Evolutionary conservation across 2,329 filamentous ascomycete genomes (phyloP).

Genomic region (Chrysoporthe austroafricana): DNA sequence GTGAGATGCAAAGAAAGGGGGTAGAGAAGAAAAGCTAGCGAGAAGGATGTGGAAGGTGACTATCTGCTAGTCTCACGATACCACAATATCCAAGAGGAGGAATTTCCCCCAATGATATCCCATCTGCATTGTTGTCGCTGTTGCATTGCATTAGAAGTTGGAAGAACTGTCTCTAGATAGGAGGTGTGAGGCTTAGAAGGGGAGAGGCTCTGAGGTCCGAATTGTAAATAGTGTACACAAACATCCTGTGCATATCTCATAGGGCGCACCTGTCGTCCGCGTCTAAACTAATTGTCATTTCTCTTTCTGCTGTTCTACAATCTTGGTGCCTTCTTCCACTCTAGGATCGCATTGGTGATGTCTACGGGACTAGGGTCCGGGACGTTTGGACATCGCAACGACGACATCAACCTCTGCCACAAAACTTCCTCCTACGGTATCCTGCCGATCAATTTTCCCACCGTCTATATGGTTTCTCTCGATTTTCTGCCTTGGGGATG

Average conservation of each 20-base stretch:
- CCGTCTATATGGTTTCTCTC: no score
- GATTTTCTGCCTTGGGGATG: no score
- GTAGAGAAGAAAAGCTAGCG: not conserved
- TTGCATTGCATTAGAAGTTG: slow-evolving; percentile 12
- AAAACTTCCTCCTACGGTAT: no score
- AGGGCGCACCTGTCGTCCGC: not conserved
- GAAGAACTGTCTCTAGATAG: not conserved
- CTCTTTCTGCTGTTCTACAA: no score
- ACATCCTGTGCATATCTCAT: not conserved
- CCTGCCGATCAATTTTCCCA: no score
- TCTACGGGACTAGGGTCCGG: not conserved
- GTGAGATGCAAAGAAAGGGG: not conserved
- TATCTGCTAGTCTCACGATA: not conserved
- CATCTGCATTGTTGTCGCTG: slow-evolving; percentile 5
- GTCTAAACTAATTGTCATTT: slow-evolving; percentile 2
- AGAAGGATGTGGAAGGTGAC: not conserved
- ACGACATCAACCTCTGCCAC: no score
- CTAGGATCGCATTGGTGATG: not conserved
- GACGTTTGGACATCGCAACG: no score
- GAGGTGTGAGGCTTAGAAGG: not conserved
- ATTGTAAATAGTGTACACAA: not conserved
- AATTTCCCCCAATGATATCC: slow-evolving; percentile 13
- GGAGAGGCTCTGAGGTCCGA: not conserved
- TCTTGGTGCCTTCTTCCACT: not conserved
- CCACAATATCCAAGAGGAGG: slow-evolving; percentile 2